phyloP scores from a whole-genome alignment of 768 basidiomycete genomes.

The Symmetrospora coprosmae region DNA sequence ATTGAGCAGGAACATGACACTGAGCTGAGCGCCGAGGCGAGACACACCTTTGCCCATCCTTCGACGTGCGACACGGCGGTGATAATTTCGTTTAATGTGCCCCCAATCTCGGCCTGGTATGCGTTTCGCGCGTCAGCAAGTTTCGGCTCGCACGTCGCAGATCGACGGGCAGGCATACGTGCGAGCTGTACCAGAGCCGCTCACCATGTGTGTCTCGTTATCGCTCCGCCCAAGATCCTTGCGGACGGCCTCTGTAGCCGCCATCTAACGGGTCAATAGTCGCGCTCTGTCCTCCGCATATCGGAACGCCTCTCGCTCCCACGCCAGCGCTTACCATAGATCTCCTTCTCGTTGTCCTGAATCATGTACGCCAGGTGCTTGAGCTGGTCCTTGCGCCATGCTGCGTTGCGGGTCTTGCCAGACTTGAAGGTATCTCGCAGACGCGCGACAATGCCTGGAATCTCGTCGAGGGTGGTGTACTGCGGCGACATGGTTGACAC shows the following conservation, averaged over 20 bases:
- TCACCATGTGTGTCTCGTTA: constrained; percentile 41
- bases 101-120: constrained; percentile 45
- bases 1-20: not conserved
- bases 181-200: not conserved
- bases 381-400: constrained; percentile 60
- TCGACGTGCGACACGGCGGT: constrained; percentile 51
- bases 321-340: constrained; percentile 9
- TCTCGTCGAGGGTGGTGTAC: constrained; percentile 16
- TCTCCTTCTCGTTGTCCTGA: constrained; percentile 4
- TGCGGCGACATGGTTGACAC: too few relatives aligned
- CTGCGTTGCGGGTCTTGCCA: constrained; percentile 54
- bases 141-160: too few relatives aligned
- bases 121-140: too few relatives aligned
- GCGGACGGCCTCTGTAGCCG: constrained; percentile 9
- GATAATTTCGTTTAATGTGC: constrained; percentile 45
- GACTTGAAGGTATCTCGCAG: constrained; percentile 49
- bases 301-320: too few relatives aligned
- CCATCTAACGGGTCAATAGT: too few relatives aligned
- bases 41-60: constrained; percentile 52
- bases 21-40: not conserved
- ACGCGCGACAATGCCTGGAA: constrained; percentile 33
- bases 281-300: too few relatives aligned
- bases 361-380: constrained; percentile 46
- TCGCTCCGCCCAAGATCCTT: not conserved
- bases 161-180: not conserved